Evolutionary conservation across 345 rosid species (phyloP), one percentile per base, ranked within the genome.

Genomic region (Dovyalis caffra): DNA sequence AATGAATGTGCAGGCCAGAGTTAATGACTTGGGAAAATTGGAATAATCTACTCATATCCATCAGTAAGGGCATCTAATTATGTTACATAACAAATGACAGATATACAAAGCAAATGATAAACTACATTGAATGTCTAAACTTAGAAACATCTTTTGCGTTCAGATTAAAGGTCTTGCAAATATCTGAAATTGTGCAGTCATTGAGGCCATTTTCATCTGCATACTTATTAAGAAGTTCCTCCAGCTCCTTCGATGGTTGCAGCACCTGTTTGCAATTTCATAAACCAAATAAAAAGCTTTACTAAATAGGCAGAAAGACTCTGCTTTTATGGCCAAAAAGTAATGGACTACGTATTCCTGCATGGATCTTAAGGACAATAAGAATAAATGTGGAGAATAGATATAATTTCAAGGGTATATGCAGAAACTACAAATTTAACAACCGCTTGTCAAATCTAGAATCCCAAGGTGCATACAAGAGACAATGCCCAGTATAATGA

Each of bases 161-260:
- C 84, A 95, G 80, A 40, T 78, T 68, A 66, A 83, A 93, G 20
- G 72, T 74, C 77, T 82, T 84, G 87, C 97, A 91, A 77, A 93
- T 88, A 28, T 84, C 78, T 38, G 84, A 57, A 51, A 95, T 79
- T 12, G 35, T 82, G 21, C 60, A 33, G 76, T 90, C 78, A 49
- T 78, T 83, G 2, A 90, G 90, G 40, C 87, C 87, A 38, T 78
- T 76, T 37, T 75, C 86, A 32, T 74, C 79, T 67, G 79, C 78
- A 8, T 31, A 2, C 57, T 51, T 51, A 49, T 71, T 12, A 64
- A 86, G 34, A 47, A 90, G 82, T 32, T 86, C 77, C 75, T 88
- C 76, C 1, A 93, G 90, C 80, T 91, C 91, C 76, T 77, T 71
- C 0, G 96, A 95, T 72, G 99, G 92, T 75, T 79, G 80, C 89